phyloP scores from a whole-genome alignment of 148 eudicot species.

The Cornus controversa region DNA sequence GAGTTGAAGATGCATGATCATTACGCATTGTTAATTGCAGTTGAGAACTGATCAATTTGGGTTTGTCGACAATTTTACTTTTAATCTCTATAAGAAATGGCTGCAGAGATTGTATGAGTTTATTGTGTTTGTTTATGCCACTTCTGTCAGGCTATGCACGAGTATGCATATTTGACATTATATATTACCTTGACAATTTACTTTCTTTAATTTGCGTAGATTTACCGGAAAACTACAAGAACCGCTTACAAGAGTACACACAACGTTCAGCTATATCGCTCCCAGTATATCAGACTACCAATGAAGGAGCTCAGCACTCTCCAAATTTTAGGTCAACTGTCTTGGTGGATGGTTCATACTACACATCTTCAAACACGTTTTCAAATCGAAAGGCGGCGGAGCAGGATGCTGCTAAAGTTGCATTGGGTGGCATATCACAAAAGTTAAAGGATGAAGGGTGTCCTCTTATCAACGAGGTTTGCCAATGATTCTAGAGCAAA shows the following conservation, averaged over 20 bases:
- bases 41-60: no score
- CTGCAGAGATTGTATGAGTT: not conserved
- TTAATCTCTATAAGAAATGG: not conserved
- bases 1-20: not conserved
- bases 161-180: not conserved
- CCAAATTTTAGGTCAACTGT: slow-evolving; percentile 49
- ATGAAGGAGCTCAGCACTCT: slow-evolving; percentile 28
- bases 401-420: slow-evolving; percentile 55
- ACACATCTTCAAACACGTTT: slow-evolving; percentile 27
- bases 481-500: not conserved
- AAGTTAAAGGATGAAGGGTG: slow-evolving; percentile 36
- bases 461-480: slow-evolving; percentile 39
- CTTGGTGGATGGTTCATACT: slow-evolving; percentile 49
- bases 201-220: slow-evolving; percentile 18
- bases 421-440: slow-evolving; percentile 32
- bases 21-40: not conserved
- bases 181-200: not conserved
- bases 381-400: slow-evolving; percentile 47
- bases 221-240: slow-evolving; percentile 34
- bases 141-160: no score
- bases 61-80: not conserved
- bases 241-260: slow-evolving; percentile 33
- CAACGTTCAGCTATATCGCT: slow-evolving; percentile 30
- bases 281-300: slow-evolving; percentile 48
- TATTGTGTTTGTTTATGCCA: no score